Conservation (phyloP, 352 stramenopile genomes). For the Pythium myriotylum region DNA sequence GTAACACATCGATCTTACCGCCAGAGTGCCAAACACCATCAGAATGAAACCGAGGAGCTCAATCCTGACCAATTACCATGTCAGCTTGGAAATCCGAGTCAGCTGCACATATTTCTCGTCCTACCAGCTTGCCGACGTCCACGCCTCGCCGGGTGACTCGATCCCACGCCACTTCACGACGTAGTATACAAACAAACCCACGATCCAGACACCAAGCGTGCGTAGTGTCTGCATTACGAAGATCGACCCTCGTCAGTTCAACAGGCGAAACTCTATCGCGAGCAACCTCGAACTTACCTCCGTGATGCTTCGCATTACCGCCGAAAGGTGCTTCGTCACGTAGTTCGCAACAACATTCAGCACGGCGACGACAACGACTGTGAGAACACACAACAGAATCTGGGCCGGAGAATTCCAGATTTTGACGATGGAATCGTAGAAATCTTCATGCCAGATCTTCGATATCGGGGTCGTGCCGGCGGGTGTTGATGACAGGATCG, state of each 20-base stretch:
- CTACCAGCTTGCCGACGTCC: constrained; percentile 71
- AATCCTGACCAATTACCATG: constrained; percentile 33
- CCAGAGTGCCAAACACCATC: constrained; percentile 73
- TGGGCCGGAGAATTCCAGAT: constrained; percentile 65
- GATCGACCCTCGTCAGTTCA: not conserved
- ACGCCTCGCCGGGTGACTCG: constrained; percentile 60
- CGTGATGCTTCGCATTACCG: constrained; percentile 76
- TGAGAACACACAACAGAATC: constrained; percentile 49
- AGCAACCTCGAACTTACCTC: constrained; percentile 63
- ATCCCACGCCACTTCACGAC: constrained; percentile 59
- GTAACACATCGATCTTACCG: constrained; percentile 37
- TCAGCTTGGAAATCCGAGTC: constrained; percentile 3
- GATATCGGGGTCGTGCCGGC: constrained; percentile 45
- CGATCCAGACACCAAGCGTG: constrained; percentile 73
- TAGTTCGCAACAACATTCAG: constrained; percentile 78
- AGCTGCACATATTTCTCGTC: not conserved
- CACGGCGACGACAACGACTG: constrained; percentile 64
- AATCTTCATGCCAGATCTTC: constrained; percentile 81
- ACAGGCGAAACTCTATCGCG: not conserved
- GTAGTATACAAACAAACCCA: constrained; percentile 77
- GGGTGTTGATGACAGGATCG: constrained; percentile 62
- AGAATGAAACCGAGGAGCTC: constrained; percentile 69
- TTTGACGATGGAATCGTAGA: constrained; percentile 75
- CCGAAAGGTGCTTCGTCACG: constrained; percentile 83
- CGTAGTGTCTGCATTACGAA: constrained; percentile 49